Evolutionary conservation across 2,329 filamentous ascomycete genomes (phyloP).

Genomic region (Xylaria multiplex): DNA sequence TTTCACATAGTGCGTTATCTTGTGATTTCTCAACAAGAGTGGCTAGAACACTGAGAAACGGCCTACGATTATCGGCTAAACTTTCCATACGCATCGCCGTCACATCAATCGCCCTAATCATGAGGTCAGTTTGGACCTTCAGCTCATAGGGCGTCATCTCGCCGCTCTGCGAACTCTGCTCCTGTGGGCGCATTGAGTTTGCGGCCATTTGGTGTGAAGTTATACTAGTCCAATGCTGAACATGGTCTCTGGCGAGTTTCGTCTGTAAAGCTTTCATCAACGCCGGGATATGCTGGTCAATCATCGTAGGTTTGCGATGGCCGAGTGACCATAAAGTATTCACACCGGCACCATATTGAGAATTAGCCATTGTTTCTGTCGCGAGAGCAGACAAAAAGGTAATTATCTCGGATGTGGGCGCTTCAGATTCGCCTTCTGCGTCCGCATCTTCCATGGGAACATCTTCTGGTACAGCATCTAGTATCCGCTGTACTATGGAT

Average conservation of each 20-base stretch:
- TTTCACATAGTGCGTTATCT: conserved; percentile 86
- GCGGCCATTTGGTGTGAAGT: conserved; percentile 61
- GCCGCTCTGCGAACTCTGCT: conserved; percentile 63
- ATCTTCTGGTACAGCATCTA: conserved; percentile 88
- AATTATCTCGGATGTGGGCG: conserved; percentile 86
- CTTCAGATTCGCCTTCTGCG: conserved; percentile 84
- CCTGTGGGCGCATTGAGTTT: conserved; percentile 57
- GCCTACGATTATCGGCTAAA: conserved; percentile 87
- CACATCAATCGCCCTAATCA: conserved; percentile 94
- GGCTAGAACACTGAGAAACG: conserved; percentile 93
- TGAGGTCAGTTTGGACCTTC: conserved; percentile 88
- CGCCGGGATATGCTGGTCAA: conserved; percentile 86
- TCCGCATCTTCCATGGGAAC: conserved; percentile 78
- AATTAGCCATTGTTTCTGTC: conserved; percentile 83
- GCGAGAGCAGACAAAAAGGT: conserved; percentile 85
- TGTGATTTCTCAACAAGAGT: conserved; percentile 95
- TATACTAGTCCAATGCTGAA: conserved; percentile 75
- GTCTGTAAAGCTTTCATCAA: conserved; percentile 94
- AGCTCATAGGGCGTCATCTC: conserved; percentile 80
- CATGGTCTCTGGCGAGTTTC: conserved; percentile 93
- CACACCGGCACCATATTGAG: conserved; percentile 86
- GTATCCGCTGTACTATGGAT: conserved; percentile 80
- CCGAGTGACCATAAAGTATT: conserved; percentile 94
- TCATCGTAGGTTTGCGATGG: conserved; percentile 82
- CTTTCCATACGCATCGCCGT: conserved; percentile 92